These are phyloP conservation scores for Diplodia scrobiculata DNA, from an alignment of 2,329 filamentous ascomycete genomes.

Conservation along the genomic window DNA sequence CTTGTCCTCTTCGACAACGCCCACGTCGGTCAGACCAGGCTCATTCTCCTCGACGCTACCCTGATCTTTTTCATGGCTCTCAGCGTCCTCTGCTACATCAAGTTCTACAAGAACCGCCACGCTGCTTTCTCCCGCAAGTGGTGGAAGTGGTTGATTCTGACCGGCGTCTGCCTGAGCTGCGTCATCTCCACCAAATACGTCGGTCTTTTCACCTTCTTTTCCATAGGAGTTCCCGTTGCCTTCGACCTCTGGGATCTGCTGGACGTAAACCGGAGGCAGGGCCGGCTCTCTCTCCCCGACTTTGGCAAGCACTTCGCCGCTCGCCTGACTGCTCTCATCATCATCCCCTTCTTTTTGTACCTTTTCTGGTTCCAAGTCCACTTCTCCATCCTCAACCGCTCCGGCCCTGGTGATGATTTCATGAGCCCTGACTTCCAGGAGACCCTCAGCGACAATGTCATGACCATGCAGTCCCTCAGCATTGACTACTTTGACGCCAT, in stretches of 20 bases:
- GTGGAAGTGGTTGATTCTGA: conserved; percentile 99
- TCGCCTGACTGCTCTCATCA: conserved; percentile 79
- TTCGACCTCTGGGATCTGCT: conserved; percentile 96
- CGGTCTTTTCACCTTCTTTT: conserved; percentile 93
- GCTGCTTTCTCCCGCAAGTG: conserved; percentile 89
- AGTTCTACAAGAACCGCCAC: conserved; percentile 95
- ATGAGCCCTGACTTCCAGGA: conserved; percentile 99
- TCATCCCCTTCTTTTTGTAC: conserved; percentile 96
- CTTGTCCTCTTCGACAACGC: conserved; percentile 95
- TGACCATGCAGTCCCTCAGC: conserved; percentile 81
- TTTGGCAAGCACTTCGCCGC: conserved; percentile 91
- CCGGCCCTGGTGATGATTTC: conserved; percentile 95
- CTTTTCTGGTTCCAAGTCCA: conserved; percentile 99
- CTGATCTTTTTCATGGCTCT: conserved; percentile 95
- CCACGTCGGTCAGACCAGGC: conserved; percentile 90
- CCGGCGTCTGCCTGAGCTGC: conserved; percentile 90
- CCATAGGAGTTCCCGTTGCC: conserved; percentile 87
- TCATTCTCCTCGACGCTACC: conserved; percentile 93
- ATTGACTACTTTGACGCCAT: conserved; percentile 91
- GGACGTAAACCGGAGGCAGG: conserved; percentile 80
- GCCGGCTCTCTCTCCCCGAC: conserved; percentile 73
- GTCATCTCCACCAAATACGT: conserved; percentile 99
- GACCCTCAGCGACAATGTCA: conserved; percentile 89
- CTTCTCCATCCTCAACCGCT: conserved; percentile 83
- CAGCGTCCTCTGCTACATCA: conserved; percentile 90